Percentiles rank a stretch among this genome's conserved stretches.
phyloP scores from a whole-genome alignment of 768 basidiomycete genomes.

The Tylopilus vinaceipallidus region DNA sequence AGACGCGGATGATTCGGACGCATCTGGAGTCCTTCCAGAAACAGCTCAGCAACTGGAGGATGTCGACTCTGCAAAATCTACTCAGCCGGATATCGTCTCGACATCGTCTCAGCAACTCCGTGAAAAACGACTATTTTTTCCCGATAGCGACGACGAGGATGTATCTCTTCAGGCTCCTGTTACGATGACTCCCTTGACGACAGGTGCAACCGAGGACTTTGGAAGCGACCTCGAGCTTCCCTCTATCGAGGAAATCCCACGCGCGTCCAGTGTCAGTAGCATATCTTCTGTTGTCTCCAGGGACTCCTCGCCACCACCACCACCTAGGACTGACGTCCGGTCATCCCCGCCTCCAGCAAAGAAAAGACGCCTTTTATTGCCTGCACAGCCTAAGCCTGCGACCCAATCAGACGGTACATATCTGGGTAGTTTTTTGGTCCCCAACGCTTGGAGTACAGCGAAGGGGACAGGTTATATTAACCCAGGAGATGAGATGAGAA shows the following conservation, averaged over 20 bases:
- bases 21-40: slow-evolving; percentile 6
- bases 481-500: slow-evolving; percentile 53
- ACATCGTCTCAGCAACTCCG: slow-evolving; percentile 13
- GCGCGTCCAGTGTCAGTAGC: slow-evolving; percentile 43
- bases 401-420: slow-evolving; percentile 38
- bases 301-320: slow-evolving; percentile 27
- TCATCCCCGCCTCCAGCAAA: slow-evolving; percentile 43
- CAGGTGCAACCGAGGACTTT: slow-evolving; percentile 32
- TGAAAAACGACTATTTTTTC: slow-evolving; percentile 39
- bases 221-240: slow-evolving; percentile 37
- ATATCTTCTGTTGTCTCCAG: slow-evolving; percentile 32
- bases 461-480: slow-evolving; percentile 72
- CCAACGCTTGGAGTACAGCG: slow-evolving; percentile 77
- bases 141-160: slow-evolving; percentile 46
- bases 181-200: slow-evolving; percentile 27
- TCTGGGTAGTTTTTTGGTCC: slow-evolving; percentile 65
- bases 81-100: neutral
- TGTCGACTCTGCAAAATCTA: neutral
- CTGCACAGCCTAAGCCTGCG: slow-evolving; percentile 12
- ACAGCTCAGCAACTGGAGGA: slow-evolving; percentile 7
- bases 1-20: slow-evolving; percentile 51
- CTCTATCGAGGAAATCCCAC: slow-evolving; percentile 31
- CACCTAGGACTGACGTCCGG: slow-evolving; percentile 6
- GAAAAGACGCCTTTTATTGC: slow-evolving; percentile 47
- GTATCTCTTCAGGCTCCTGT: slow-evolving; percentile 16